These are phyloP conservation scores for Corymbia citriodora DNA, from an alignment of 441 rosid species.

Conservation along the genomic window DNA sequence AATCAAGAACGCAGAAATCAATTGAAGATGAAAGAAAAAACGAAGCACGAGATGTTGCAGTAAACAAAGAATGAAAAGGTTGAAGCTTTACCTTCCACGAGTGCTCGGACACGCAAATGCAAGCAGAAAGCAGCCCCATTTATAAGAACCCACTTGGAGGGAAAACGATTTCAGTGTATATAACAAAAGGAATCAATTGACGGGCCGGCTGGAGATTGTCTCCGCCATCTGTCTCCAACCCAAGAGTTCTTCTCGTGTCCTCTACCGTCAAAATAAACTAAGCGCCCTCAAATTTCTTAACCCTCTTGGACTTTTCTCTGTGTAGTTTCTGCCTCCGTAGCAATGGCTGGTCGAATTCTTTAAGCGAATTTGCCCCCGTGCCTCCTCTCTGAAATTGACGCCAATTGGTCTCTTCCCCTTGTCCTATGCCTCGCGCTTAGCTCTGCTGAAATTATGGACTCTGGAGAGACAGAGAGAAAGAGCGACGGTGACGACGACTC, in stretches of 20 bases:
- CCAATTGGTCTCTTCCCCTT: background rate
- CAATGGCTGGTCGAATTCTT: background rate
- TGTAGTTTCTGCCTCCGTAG: background rate
- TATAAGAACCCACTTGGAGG: background rate
- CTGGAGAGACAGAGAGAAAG: background rate
- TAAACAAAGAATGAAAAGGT: background rate
- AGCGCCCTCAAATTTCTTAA: background rate
- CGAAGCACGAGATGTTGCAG: background rate
- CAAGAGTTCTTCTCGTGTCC: background rate
- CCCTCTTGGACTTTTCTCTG: background rate
- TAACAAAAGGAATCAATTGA: background rate
- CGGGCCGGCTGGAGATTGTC: background rate
- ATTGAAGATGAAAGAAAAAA: background rate
- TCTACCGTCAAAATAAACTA: background rate
- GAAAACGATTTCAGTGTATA: background rate
- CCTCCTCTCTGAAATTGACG: background rate
- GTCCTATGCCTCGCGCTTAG: background rate
- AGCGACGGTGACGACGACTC: background rate
- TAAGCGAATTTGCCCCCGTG: background rate
- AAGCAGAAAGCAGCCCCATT: background rate
- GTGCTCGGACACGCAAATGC: background rate
- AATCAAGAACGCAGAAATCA: background rate
- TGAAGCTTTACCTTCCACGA: background rate
- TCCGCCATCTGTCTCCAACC: background rate
- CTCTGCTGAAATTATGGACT: background rate